Conservation (phyloP, 108 stramenopile species). For the Nannochloropsis gaditana region DNA sequence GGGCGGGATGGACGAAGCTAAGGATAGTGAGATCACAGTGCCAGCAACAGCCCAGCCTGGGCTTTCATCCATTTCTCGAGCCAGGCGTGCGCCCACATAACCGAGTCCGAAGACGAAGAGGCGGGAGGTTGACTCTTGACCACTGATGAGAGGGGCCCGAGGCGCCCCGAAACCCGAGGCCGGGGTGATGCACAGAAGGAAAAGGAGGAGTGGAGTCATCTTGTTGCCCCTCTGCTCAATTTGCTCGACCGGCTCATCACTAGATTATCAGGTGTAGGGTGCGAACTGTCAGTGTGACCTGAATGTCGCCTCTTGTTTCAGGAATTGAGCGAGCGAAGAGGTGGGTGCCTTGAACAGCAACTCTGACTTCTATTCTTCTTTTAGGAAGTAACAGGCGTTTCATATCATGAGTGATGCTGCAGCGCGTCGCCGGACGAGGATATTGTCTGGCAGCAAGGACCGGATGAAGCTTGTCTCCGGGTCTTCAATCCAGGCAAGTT, state of each 20-base stretch:
- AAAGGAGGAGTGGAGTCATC: not conserved
- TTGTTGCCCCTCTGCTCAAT: no score
- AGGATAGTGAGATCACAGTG: not conserved
- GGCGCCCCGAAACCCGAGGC: not conserved
- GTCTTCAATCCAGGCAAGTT: not conserved
- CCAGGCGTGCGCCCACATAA: constrained; percentile 45
- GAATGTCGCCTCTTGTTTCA: no score
- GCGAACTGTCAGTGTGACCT: no score
- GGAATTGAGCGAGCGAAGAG: no score
- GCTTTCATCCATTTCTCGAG: constrained; percentile 38
- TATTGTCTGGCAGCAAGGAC: not conserved
- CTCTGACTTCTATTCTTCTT: no score
- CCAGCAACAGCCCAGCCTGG: not conserved
- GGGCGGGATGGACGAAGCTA: not conserved
- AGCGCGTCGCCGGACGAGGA: not conserved
- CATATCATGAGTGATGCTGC: not conserved
- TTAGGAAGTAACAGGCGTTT: no score
- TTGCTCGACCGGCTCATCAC: no score
- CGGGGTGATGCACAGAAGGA: not conserved
- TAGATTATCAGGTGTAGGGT: no score
- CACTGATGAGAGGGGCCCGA: not conserved
- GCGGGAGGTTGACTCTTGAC: not conserved
- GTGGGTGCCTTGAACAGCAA: no score
- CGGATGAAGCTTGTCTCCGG: not conserved
- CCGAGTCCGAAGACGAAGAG: constrained; percentile 55